Percentiles rank a stretch among this genome's conserved stretches.
These are phyloP conservation scores for Salicornia ramosissima DNA, from an alignment of 148 eudicot genomes.

Conservation along the genomic window DNA sequence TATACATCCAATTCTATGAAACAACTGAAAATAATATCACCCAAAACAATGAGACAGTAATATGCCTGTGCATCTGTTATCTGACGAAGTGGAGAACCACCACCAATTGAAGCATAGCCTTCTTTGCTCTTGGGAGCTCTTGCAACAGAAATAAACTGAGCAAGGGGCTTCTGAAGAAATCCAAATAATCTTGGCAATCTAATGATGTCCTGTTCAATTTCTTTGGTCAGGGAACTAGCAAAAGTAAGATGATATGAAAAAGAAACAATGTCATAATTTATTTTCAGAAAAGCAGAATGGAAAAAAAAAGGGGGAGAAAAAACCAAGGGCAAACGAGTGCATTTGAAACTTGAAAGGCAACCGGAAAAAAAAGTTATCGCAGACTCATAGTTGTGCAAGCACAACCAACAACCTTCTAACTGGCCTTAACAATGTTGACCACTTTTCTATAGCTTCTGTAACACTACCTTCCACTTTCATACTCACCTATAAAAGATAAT, in stretches of 20 bases:
- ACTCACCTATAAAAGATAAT: not conserved
- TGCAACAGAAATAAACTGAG: conserved; percentile 81
- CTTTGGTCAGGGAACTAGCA: conserved; percentile 29
- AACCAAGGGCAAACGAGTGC: no score
- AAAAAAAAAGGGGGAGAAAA: not conserved
- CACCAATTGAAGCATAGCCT: conserved; percentile 99
- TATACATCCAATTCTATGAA: not conserved
- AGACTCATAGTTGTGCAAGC: not conserved
- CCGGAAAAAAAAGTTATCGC: not conserved
- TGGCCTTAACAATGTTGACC: not conserved
- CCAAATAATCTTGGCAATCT: conserved; percentile 87
- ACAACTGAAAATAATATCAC: conserved; percentile 3
- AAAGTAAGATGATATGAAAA: not conserved
- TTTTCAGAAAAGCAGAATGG: not conserved
- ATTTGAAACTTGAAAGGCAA: not conserved
- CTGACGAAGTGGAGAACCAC: conserved; percentile 93
- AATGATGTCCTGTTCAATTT: conserved; percentile 77
- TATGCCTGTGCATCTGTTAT: conserved; percentile 97
- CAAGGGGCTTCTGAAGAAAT: conserved; percentile 93
- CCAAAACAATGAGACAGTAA: not conserved
- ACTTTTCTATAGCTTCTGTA: not conserved
- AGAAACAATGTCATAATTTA: not conserved
- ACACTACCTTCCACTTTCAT: not conserved
- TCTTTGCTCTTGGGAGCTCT: conserved; percentile 99
- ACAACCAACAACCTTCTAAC: not conserved